Percentiles rank a stretch among this genome's conserved stretches.
Conservation (phyloP, 495 filamentous ascomycete species). For the Emericellopsis terricola region DNA sequence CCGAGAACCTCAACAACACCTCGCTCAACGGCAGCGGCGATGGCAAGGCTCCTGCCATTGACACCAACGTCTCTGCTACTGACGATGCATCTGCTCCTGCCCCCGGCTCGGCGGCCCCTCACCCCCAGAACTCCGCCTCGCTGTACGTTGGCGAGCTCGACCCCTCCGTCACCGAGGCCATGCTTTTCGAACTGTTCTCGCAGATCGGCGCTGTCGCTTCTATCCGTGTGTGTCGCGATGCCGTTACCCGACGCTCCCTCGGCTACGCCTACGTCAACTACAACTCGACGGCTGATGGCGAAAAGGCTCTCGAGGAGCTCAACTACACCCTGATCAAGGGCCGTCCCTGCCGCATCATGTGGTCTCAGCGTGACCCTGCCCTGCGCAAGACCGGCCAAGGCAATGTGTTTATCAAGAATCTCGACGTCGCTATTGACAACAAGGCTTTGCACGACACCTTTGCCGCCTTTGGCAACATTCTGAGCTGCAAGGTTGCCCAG, state of each 20-base stretch:
- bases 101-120: conserved; percentile 52
- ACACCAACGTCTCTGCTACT: conserved; percentile 40
- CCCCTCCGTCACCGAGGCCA: conserved; percentile 92
- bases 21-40: conserved; percentile 43
- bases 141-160: conserved; percentile 99
- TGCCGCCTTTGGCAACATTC: conserved; percentile 95
- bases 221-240: conserved; percentile 98
- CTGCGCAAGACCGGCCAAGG: conserved; percentile 98
- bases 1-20: conserved; percentile 40
- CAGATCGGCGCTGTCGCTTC: conserved; percentile 98
- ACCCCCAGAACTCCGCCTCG: conserved; percentile 78
- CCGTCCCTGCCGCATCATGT: conserved; percentile 99
- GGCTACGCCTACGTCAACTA: conserved; percentile 99
- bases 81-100: conserved; percentile 44
- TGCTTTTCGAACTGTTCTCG: conserved; percentile 99
- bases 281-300: conserved; percentile 90
- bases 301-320: conserved; percentile 95
- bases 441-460: conserved; percentile 99
- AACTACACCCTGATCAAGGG: conserved; percentile 99
- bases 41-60: conserved; percentile 40
- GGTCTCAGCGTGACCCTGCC: conserved; percentile 98
- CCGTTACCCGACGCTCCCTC: conserved; percentile 94
- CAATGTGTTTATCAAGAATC: conserved; percentile 99
- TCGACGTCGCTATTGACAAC: conserved; percentile 97
- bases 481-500: conserved; percentile 98